Percentiles rank a stretch among this genome's conserved stretches.
Evolutionary conservation across 208 protist species (phyloP).

Genomic region (Trypanosoma cruzi): DNA sequence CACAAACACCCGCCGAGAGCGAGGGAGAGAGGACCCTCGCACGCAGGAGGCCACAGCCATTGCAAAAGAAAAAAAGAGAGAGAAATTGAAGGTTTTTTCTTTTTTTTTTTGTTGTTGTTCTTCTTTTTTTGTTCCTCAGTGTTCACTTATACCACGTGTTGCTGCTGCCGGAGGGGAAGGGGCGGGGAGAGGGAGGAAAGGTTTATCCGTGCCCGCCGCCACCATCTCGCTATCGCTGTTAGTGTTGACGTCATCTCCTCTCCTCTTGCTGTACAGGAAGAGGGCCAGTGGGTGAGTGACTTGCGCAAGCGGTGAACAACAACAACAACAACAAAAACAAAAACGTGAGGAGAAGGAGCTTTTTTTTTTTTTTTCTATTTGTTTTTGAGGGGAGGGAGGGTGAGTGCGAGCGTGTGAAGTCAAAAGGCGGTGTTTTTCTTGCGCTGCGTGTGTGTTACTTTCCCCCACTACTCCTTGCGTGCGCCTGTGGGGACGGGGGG

Average conservation of each 20-base stretch:
- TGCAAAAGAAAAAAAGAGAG: not conserved
- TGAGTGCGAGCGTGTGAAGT: not conserved
- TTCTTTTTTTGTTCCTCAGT: not conserved
- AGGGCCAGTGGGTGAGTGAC: too few species aligned
- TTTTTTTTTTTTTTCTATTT: conserved; percentile 6
- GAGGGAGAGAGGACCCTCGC: not conserved
- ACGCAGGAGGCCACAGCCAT: not conserved
- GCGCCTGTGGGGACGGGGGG: not conserved
- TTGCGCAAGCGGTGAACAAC: too few species aligned
- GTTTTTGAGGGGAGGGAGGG: not conserved
- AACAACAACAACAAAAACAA: too few species aligned
- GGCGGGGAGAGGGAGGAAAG: not conserved
- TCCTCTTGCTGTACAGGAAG: too few species aligned
- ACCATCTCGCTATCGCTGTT: too few species aligned
- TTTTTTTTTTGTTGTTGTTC: not conserved
- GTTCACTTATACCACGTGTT: too few species aligned
- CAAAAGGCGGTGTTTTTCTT: not conserved
- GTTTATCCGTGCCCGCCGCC: too few species aligned
- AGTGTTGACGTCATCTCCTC: too few species aligned
- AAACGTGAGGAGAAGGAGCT: not conserved
- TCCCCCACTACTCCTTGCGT: not conserved
- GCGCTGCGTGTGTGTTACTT: not conserved
- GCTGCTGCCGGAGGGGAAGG: too few species aligned
- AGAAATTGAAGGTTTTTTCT: not conserved
- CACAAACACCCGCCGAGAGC: not conserved